phyloP scores from a whole-genome alignment of 1,139 yeast genomes.

The Saccharomyces hybrid region DNA sequence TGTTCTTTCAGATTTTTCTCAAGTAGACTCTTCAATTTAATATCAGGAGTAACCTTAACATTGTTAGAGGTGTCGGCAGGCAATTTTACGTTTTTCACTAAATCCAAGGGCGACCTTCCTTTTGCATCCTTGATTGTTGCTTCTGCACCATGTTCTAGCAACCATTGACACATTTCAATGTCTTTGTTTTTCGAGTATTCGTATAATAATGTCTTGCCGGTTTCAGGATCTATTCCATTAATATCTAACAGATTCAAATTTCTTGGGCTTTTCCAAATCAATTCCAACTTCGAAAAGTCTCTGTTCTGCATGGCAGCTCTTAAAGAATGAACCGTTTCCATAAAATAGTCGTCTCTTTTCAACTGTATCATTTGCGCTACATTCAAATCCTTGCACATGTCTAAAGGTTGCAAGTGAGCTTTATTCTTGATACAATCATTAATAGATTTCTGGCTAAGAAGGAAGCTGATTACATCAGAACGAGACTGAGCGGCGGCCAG shows the following conservation, averaged over 20 bases:
- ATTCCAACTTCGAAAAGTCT: conserved; percentile 60
- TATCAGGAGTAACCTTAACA: conserved; percentile 33
- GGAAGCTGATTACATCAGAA: conserved; percentile 61
- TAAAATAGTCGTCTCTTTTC: conserved; percentile 77
- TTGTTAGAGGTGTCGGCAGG: conserved; percentile 30
- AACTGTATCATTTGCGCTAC: conserved; percentile 65
- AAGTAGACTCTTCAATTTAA: conserved; percentile 56
- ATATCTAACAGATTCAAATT: conserved; percentile 79
- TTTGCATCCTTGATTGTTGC: conserved; percentile 81
- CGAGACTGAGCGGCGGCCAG: conserved; percentile 73
- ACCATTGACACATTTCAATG: conserved; percentile 80
- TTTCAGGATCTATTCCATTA: conserved; percentile 89
- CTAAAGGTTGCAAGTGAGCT: conserved; percentile 75
- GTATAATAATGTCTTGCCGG: conserved; percentile 89
- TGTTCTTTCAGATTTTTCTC: conserved; percentile 79
- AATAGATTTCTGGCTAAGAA: conserved; percentile 37
- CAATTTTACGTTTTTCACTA: conserved; percentile 37
- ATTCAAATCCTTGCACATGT: conserved; percentile 63
- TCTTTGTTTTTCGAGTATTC: conserved; percentile 79
- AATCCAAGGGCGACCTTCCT: conserved; percentile 78
- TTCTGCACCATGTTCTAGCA: conserved; percentile 88
- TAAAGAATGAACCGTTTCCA: conserved; percentile 61
- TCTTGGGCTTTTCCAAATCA: conserved; percentile 61
- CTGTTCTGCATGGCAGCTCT: conserved; percentile 61
- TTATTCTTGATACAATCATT: conserved; percentile 80